These are phyloP conservation scores for Toxoplasma gondii DNA, from an alignment of 169 alveolate genomes.

Conservation along the genomic window DNA sequence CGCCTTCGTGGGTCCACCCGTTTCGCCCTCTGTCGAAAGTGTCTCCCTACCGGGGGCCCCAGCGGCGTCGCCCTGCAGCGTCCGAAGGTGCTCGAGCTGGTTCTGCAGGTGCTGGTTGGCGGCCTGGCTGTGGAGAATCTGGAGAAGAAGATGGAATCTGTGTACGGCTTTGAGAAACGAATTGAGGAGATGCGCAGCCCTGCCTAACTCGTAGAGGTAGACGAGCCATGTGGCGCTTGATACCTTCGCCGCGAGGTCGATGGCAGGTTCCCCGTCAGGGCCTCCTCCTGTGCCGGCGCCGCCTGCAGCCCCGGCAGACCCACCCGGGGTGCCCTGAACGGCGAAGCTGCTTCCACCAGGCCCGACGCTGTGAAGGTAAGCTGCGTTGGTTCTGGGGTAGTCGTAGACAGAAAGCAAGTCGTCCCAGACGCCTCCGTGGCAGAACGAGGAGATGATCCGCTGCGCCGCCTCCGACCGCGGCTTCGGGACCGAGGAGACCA, in stretches of 20 bases:
- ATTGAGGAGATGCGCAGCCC: conserved; percentile 66
- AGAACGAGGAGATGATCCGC: conserved; percentile 69
- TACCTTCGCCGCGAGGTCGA: conserved; percentile 87
- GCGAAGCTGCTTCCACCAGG: conserved; percentile 20
- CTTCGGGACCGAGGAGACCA: conserved; percentile 60
- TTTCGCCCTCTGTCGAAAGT: too few relatives aligned
- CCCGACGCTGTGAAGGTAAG: conserved; percentile 45
- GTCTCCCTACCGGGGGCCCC: too few relatives aligned
- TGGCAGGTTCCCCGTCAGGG: conserved; percentile 42
- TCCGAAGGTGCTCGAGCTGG: conserved; percentile 35
- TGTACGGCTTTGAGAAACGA: conserved; percentile 59
- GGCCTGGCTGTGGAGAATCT: conserved; percentile 48
- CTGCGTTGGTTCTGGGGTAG: conserved; percentile 74
- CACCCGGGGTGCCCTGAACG: background rate
- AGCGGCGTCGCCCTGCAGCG: background rate
- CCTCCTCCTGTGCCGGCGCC: background rate
- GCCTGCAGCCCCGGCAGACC: conserved; percentile 14
- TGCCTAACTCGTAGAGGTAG: conserved; percentile 84
- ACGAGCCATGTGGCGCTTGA: conserved; percentile 92
- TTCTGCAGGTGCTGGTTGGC: conserved; percentile 52
- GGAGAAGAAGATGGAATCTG: conserved; percentile 43
- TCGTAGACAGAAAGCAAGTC: conserved; percentile 81
- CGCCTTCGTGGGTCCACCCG: too few relatives aligned
- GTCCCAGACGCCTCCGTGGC: conserved; percentile 88
- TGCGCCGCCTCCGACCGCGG: conserved; percentile 65